Conservation (phyloP, 768 basidiomycete species). For the Phanerodontia chrysosporium region DNA sequence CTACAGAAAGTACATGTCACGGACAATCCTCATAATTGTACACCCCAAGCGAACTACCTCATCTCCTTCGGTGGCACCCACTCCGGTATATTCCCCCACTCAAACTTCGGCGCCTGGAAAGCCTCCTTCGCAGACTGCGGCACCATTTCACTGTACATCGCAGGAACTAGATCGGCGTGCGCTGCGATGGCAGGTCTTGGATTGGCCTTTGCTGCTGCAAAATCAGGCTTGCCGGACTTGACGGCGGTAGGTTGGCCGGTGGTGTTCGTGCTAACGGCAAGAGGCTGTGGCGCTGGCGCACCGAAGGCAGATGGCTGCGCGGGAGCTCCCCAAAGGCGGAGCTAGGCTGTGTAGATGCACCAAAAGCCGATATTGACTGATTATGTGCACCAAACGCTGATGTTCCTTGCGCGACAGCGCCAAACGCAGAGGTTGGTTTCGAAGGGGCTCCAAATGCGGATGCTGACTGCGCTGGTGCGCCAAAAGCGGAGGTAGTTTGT, state of each 20-base stretch:
- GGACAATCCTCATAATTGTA: too few species aligned
- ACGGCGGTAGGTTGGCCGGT: background rate
- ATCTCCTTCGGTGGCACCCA: constrained; percentile 67
- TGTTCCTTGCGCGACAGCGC: constrained; percentile 12
- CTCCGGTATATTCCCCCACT: constrained; percentile 68
- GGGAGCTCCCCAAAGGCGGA: constrained; percentile 3
- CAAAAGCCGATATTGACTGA: constrained; percentile 1
- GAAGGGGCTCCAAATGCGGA: constrained; percentile 11
- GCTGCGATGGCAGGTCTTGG: constrained; percentile 47
- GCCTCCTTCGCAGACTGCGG: constrained; percentile 48
- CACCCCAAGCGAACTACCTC: too few species aligned
- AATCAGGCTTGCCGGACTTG: constrained; percentile 26
- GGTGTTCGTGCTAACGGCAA: constrained; percentile 3
- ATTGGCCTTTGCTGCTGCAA: constrained; percentile 27
- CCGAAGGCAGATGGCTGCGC: background rate
- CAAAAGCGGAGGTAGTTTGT: constrained; percentile 11
- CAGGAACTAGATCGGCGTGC: constrained; percentile 54
- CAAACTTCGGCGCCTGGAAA: constrained; percentile 53
- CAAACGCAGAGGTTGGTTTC: constrained; percentile 33
- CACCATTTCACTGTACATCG: constrained; percentile 52
- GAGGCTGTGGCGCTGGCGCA: constrained; percentile 9
- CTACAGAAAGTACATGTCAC: too few species aligned
- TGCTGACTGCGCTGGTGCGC: constrained; percentile 9
- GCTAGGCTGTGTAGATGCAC: background rate
- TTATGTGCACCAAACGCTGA: constrained; percentile 8